Conservation (phyloP, 2,329 filamentous ascomycete species). For the Botrytis byssoidea region DNA sequence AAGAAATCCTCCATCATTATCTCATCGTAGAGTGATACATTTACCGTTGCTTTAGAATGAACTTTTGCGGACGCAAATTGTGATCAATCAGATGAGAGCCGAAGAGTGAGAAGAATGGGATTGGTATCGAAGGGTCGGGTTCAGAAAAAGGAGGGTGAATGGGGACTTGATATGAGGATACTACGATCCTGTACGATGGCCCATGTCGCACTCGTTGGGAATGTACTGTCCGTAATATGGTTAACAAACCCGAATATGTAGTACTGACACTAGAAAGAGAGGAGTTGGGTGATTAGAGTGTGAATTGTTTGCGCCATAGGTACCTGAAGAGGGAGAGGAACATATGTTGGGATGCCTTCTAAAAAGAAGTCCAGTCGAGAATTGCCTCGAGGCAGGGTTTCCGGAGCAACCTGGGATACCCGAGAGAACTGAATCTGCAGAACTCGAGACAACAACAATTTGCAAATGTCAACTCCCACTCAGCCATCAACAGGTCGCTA, state of each 20-base stretch:
- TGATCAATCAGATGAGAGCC: no score
- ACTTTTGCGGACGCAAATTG: no score
- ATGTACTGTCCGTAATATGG: background rate
- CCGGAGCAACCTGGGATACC: background rate
- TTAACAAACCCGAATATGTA: background rate
- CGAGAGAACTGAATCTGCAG: background rate
- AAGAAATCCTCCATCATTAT: no score
- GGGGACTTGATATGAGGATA: background rate
- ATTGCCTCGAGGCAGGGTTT: background rate
- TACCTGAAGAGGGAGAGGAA: background rate
- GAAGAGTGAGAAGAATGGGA: no score
- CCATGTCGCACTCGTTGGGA: background rate
- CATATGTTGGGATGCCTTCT: rapidly evolving
- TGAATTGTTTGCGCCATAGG: background rate
- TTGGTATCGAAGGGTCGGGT: no score
- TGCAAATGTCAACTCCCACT: conserved; percentile 42
- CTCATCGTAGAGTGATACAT: no score
- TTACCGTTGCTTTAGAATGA: no score
- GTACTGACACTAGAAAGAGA: background rate
- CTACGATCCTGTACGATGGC: background rate
- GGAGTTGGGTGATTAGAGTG: background rate
- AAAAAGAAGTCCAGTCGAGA: background rate
- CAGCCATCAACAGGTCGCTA: conserved; percentile 36
- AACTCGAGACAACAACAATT: background rate
- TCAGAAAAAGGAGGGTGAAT: no score